Conservation (phyloP, 352 stramenopile genomes). For the Pythium aquatile region DNA sequence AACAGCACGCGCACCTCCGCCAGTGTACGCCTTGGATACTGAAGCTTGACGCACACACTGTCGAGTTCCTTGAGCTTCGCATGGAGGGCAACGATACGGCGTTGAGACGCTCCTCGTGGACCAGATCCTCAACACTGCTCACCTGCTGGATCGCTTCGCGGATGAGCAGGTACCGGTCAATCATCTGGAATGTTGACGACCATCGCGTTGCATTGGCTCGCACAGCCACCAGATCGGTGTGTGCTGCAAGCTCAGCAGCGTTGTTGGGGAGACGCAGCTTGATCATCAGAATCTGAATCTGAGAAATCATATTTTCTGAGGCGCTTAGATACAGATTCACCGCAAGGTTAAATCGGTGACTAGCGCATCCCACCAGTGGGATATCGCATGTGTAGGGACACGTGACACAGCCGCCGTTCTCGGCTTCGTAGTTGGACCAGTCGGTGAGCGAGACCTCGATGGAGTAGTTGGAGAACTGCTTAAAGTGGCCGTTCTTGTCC, state of each 20-base stretch:
- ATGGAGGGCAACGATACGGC: slow-evolving; percentile 10
- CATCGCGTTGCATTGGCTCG: slow-evolving; percentile 15
- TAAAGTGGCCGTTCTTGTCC: too few species aligned
- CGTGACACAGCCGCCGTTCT: too few species aligned
- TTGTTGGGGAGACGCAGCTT: slow-evolving; percentile 16
- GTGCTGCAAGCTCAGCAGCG: not conserved
- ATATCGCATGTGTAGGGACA: not conserved
- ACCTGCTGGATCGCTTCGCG: slow-evolving; percentile 12
- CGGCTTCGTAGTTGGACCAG: too few species aligned
- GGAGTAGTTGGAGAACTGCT: too few species aligned
- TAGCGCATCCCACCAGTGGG: slow-evolving; percentile 9
- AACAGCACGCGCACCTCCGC: slow-evolving; percentile 15
- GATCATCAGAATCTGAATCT: slow-evolving; percentile 19
- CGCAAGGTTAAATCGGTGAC: slow-evolving; percentile 7
- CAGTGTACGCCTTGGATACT: slow-evolving; percentile 6
- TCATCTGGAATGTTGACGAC: slow-evolving; percentile 18
- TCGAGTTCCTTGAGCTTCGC: slow-evolving; percentile 17
- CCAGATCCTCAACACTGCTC: slow-evolving; percentile 19
- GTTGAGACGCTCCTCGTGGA: slow-evolving; percentile 12
- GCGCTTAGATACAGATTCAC: not conserved
- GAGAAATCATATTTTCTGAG: slow-evolving; percentile 11
- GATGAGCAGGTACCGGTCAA: slow-evolving; percentile 21
- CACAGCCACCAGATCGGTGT: slow-evolving; percentile 12
- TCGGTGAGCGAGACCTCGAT: too few species aligned
- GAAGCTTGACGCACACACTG: slow-evolving; percentile 20